Conservation (phyloP, 495 filamentous ascomycete genomes). For the Articulospora tetracladia region DNA sequence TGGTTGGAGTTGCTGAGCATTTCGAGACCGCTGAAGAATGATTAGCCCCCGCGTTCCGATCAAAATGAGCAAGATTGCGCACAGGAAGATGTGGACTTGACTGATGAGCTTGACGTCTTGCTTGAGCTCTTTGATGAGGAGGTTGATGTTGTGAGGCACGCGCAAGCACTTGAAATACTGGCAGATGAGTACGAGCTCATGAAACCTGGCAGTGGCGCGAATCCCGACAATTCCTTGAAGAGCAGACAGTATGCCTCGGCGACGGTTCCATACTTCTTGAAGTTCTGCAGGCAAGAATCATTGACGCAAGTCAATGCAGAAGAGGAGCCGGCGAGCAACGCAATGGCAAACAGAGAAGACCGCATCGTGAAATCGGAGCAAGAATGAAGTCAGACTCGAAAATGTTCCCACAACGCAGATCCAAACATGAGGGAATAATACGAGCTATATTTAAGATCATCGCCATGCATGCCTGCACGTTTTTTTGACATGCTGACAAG, state of each 20-base stretch:
- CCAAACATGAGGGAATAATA: background rate
- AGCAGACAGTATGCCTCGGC: background rate
- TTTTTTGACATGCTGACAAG: too few species aligned
- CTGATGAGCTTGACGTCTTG: background rate
- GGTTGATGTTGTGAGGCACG: background rate
- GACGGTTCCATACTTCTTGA: background rate
- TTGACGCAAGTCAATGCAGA: background rate
- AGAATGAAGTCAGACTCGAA: background rate
- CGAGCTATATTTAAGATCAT: background rate
- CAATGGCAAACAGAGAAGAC: background rate
- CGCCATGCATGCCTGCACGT: background rate
- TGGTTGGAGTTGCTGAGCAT: background rate
- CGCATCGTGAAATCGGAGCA: background rate
- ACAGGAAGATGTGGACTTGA: background rate
- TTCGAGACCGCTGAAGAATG: background rate
- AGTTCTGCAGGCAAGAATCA: background rate
- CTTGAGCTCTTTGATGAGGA: background rate
- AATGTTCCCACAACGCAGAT: background rate
- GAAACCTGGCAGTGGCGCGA: background rate
- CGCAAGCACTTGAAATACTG: slow-evolving; percentile 7
- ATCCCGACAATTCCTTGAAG: background rate
- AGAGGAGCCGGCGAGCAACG: background rate
- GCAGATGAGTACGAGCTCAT: background rate
- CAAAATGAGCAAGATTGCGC: background rate
- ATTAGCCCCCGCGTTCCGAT: background rate